Evolutionary conservation across 1,139 yeast species (phyloP), one percentile per base, ranked within the genome.

Genomic region (Yamadazyma diddensiae): DNA sequence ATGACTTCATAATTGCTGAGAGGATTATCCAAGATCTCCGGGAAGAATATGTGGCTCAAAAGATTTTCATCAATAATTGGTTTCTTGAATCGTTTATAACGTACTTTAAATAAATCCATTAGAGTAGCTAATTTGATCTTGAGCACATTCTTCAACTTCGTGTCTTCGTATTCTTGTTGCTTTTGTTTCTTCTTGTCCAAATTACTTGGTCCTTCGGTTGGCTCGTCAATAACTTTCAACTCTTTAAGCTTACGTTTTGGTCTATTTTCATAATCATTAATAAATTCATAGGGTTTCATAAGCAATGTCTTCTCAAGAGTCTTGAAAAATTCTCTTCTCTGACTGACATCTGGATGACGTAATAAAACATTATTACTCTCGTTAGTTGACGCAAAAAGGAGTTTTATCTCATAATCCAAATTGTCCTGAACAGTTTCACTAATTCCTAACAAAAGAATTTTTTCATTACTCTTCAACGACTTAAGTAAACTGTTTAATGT

Each of bases 81-180:
- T 50, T 90, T 92, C 49, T 79, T 82, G 64, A 92, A 94, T 38
- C 95, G 70, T 50, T 87, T 87, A 55, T 92, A 92, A 31, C 97
- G 71, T 36, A 68, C 79, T 48, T 90, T 88, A 60, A 92, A 82
- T 24, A 86, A 64, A 43, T 92, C 97, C 94, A 92, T 85, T 28
- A 94, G 62, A 2, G 87, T 88, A 8, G 95, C 83, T 19, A 92
- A 67, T 54, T 84, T 87, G 37, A 92, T 79, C 55, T 92, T 94
- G 41, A 92, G 65, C 8, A 84, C 70, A 53, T 92, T 90, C 54
- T 87, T 88, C 42, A 88, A 62, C 50, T 83, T 81, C 65, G 87
- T 81, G 53, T 92, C 97, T 35, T 73, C 70, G 43, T 78, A 76
- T 41, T 79, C 86, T 41, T 72, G 77, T 21, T 75, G 70, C 44